Conservation (phyloP, 2,329 filamentous ascomycete genomes). For the Herpotrichia juniperi region DNA sequence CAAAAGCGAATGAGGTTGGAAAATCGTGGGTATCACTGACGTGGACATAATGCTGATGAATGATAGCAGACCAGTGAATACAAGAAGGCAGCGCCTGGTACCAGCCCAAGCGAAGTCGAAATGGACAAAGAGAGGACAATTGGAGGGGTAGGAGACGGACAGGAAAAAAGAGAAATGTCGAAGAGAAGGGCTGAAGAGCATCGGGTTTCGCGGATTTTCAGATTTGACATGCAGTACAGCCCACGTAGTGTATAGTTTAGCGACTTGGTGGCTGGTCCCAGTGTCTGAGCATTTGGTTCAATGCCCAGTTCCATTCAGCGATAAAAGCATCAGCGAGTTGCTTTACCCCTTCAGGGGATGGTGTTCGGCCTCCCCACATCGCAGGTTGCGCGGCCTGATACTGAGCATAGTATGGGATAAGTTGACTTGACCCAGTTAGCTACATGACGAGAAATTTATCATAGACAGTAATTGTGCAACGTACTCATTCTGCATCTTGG, state of each 20-base stretch:
- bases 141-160: neutral
- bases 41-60: neutral
- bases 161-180: neutral
- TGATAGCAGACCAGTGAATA: constrained; percentile 1
- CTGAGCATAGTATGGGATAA: constrained; percentile 67
- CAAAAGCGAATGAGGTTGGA: neutral
- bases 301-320: constrained; percentile 69
- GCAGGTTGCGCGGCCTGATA: constrained; percentile 66
- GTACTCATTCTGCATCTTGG: constrained; percentile 70
- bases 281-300: constrained; percentile 70
- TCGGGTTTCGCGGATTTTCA: no score
- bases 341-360: constrained; percentile 61
- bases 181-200: neutral
- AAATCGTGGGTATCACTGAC: constrained; percentile 8
- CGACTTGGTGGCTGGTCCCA: constrained; percentile 64
- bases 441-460: neutral
- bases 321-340: constrained; percentile 68
- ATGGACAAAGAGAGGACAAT: neutral
- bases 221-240: neutral
- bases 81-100: neutral
- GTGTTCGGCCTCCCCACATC: constrained; percentile 71
- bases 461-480: constrained; percentile 31
- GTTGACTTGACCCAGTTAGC: constrained; percentile 52
- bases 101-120: neutral
- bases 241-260: constrained; percentile 3